Evolutionary conservation across 2,329 filamentous ascomycete genomes (phyloP), one percentile per base, ranked within the genome.

Genomic region (Beauveria caledonica): DNA sequence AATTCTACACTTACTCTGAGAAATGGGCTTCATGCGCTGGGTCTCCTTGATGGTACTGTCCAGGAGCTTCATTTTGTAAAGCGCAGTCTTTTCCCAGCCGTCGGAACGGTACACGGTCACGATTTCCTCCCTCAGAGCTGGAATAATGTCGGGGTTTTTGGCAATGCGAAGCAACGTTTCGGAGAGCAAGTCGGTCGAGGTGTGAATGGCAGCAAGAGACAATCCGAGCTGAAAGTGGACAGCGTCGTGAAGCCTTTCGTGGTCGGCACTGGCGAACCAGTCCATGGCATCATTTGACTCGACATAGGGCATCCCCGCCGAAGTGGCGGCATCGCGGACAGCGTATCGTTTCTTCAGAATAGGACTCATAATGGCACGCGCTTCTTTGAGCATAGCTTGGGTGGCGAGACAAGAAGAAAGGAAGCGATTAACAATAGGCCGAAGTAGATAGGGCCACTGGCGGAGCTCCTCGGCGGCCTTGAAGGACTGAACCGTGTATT

Each of bases 161-260:
- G 78, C 80, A 27, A 83, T 65, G 3, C 64, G 62, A 1, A 63
- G 54, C 5, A 70, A 59, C 1, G 62, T 63, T 19, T 66, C 62
- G 6, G 60, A 51, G 0, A 69, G 40, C 8, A 68, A 36, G 10
- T 70, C 68, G 5, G 76, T 74, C 0, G 81, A 82, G 0, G 81
- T 84, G 67, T 84, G 81, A 36, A 83, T 82, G 3, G 79, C 78
- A 1, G 80, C 81, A 46, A 81, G 76, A 0, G 74, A 72, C 21
- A 72, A 67, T 1, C 19, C 15, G 1, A 69, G 50, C 36, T 69
- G 68, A 0, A 58, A 52, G 3, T 50, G 42, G 13, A 61, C 64
- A 2, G 63, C 55, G 23, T 69, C 62, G 4, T 64, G 62, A 1
- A 8, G 7, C 1, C 21, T 6, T 8, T 63, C 58, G 1, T 62